These are phyloP conservation scores for Zygosaccharomyces bailii DNA, from an alignment of 805 yeast species.

Conservation along the genomic window DNA sequence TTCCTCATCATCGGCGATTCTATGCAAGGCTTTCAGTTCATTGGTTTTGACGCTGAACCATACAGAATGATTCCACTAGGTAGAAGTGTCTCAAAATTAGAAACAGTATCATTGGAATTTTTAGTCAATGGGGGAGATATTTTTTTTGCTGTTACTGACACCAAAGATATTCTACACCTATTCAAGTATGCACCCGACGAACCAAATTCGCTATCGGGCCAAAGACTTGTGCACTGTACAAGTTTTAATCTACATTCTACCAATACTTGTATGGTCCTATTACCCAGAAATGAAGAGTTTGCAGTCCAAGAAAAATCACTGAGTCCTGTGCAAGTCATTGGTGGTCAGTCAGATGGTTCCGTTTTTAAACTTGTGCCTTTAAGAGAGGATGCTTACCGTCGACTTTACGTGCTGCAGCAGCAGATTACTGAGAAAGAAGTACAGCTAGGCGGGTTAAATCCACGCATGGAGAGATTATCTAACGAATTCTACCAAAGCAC, in stretches of 20 bases:
- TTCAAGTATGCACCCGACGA: conserved; percentile 91
- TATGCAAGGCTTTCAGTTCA: conserved; percentile 63
- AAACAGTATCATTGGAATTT: conserved; percentile 61
- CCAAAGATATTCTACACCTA: conserved; percentile 61
- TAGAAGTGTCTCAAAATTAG: conserved; percentile 62
- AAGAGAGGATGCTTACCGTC: conserved; percentile 69
- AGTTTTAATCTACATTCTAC: conserved; percentile 65
- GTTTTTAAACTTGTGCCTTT: conserved; percentile 71
- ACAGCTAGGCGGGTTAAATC: conserved; percentile 77
- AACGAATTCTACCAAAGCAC: conserved; percentile 36
- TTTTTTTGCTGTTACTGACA: conserved; percentile 65
- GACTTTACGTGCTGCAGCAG: conserved; percentile 82
- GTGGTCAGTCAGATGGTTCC: conserved; percentile 77
- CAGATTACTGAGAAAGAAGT: conserved; percentile 75
- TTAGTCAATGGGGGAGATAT: conserved; percentile 67
- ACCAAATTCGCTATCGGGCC: conserved; percentile 77
- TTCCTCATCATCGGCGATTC: conserved; percentile 79
- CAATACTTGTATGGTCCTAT: conserved; percentile 51
- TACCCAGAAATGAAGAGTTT: conserved; percentile 39
- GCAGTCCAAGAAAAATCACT: conserved; percentile 14
- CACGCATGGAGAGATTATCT: conserved; percentile 56
- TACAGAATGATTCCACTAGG: conserved; percentile 78
- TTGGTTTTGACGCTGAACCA: conserved; percentile 94
- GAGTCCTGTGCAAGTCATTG: conserved; percentile 57
- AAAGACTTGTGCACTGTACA: conserved; percentile 62